A percentile compares a stretch with the other conserved stretches of the same genome.
Evolutionary conservation across 257 asterid species (phyloP).

Genomic region (Perilla frutescens): DNA sequence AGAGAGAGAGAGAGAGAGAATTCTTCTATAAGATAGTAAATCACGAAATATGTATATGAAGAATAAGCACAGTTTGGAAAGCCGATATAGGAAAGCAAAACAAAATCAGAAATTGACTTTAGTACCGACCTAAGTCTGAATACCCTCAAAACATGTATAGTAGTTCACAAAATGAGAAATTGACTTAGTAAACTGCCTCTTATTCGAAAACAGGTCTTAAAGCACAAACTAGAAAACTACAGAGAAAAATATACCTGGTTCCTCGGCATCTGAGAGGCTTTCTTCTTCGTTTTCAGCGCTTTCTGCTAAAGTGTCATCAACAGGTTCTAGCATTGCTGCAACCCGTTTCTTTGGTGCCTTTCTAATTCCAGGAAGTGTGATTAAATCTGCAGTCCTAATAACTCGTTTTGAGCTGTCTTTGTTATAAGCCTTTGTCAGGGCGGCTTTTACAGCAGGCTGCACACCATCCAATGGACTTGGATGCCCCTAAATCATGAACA

Average conservation of each 20-base stretch:
- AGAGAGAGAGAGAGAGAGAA: background rate
- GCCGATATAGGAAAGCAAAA: no score
- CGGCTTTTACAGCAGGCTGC: conserved; percentile 87
- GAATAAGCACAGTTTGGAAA: background rate
- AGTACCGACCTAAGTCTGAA: no score
- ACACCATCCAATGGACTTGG: conserved; percentile 85
- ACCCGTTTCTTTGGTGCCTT: conserved; percentile 91
- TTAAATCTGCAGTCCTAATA: conserved; percentile 80
- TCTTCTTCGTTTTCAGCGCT: conserved; percentile 73
- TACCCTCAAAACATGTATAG: no score
- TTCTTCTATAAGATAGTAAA: background rate
- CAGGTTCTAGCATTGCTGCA: conserved; percentile 94
- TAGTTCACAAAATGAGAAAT: no score
- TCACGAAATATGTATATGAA: no score
- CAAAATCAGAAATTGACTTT: no score
- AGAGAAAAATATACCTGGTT: conserved; percentile 57
- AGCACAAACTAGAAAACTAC: background rate
- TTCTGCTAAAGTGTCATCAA: conserved; percentile 61
- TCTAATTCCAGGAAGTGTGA: conserved; percentile 83
- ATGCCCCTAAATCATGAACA: conserved; percentile 62
- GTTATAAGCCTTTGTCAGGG: conserved; percentile 88
- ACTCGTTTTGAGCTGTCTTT: conserved; percentile 91
- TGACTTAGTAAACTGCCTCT: background rate
- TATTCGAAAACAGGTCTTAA: background rate
- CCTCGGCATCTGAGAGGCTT: conserved; percentile 73